Evolutionary conservation across 2,329 filamentous ascomycete genomes (phyloP).

Genomic region (Blumeriella jaapii): DNA sequence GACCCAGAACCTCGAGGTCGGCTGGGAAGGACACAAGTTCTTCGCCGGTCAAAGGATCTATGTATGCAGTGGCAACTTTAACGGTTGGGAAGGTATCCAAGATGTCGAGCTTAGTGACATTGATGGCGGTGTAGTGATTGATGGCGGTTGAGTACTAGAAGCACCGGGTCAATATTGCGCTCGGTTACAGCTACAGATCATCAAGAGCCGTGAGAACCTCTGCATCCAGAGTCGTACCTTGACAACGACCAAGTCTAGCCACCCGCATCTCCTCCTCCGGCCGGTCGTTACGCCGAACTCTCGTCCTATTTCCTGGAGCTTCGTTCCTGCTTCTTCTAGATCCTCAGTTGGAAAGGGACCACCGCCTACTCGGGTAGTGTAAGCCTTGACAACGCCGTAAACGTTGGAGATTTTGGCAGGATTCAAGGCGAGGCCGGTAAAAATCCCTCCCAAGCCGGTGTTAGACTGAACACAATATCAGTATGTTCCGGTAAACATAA

Average conservation of each 20-base stretch:
- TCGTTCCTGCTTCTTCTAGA: slow-evolving; percentile 32
- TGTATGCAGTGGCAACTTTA: slow-evolving; percentile 67
- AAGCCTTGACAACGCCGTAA: slow-evolving; percentile 56
- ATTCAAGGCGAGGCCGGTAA: slow-evolving; percentile 49
- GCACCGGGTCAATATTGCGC: slow-evolving; percentile 20
- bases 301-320: slow-evolving; percentile 37
- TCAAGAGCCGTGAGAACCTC: too few relatives aligned
- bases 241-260: slow-evolving; percentile 41
- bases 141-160: slow-evolving; percentile 39
- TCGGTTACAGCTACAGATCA: neutral
- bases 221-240: slow-evolving; percentile 7
- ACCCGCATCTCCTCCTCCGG: slow-evolving; percentile 48
- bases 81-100: slow-evolving; percentile 66
- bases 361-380: slow-evolving; percentile 47
- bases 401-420: slow-evolving; percentile 48
- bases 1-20: slow-evolving; percentile 44
- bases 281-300: slow-evolving; percentile 34
- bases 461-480: slow-evolving; percentile 29
- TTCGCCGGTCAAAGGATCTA: slow-evolving; percentile 33
- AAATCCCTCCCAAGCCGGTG: slow-evolving; percentile 46
- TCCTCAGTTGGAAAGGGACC: slow-evolving; percentile 58
- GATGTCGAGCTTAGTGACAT: slow-evolving; percentile 54
- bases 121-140: slow-evolving; percentile 33
- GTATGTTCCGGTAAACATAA: neutral
- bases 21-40: slow-evolving; percentile 53